Conservation (phyloP, 768 basidiomycete species). For the Tulasnella sp. region DNA sequence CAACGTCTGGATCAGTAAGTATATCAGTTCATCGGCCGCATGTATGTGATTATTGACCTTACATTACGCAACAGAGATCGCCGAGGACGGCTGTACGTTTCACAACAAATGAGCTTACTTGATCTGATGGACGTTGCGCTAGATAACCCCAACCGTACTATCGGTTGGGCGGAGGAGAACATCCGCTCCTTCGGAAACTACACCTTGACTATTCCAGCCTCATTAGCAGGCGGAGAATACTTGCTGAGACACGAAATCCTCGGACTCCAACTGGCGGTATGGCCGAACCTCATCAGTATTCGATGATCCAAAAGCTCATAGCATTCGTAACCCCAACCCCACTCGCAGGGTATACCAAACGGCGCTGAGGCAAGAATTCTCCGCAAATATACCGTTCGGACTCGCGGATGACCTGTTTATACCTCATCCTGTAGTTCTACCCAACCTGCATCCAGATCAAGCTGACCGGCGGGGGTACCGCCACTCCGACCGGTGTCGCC, state of each 20-base stretch:
- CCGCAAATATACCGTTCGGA: neutral
- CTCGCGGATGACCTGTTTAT: neutral
- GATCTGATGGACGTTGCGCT: neutral
- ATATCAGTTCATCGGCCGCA: neutral
- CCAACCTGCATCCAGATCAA: conserved; percentile 1
- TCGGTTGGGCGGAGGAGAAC: conserved; percentile 13
- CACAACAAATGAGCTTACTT: neutral
- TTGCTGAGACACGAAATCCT: conserved; percentile 7
- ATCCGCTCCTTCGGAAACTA: neutral
- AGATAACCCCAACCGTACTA: conserved; percentile 10
- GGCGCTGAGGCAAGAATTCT: conserved; percentile 6
- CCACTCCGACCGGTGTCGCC: conserved; percentile 6
- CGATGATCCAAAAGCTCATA: neutral
- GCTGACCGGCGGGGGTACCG: neutral
- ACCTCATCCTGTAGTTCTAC: neutral
- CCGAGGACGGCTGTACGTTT: conserved; percentile 15
- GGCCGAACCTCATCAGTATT: neutral
- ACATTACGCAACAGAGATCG: neutral
- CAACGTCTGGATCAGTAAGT: conserved; percentile 16
- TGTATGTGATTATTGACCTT: neutral
- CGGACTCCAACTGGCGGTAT: neutral
- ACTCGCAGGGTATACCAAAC: neutral
- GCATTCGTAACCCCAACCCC: neutral
- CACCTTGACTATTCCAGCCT: conserved; percentile 1
- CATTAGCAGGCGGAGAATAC: conserved; percentile 5